Base-by-base conservation (phyloP, 1,139 yeast species). In the Sugiyamaella paludigena region DNA sequence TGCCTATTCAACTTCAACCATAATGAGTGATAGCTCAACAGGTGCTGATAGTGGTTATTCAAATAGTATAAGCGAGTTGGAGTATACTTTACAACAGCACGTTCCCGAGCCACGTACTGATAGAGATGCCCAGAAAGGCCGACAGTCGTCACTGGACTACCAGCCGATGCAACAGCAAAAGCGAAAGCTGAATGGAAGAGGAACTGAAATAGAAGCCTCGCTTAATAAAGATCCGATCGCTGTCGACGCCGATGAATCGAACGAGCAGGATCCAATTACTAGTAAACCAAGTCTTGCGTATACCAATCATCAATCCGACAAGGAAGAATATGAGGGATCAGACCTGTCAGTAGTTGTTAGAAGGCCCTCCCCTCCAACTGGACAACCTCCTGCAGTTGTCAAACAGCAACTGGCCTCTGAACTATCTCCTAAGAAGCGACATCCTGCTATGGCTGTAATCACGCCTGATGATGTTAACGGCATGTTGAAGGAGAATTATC, bases 381-480 rank as follows among this genome's bases (percentile, higher is more conserved):
- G n/a, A n/a, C 13, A 33, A 32, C 32, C 39, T 15, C 29, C 45
- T 35, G 34, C 32, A 30, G 16, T 36, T 10, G n/a, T n/a, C n/a
- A 19, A 19, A 19, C 24, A 19, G 5, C 24, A 19, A 19, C 24
- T 34, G 19, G 13, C 24, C 30, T 12, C 33, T 28, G 30, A 39
- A 34, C 36, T 46, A 39, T 15, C 43, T 11, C 44, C 49, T 13
- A 43, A 47, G 32, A 13, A 45, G 36, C 31, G 26, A 26, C 52
- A 52, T 40, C 53, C 57, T 12, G 48, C 53, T 3, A 54, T 58
- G 55, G 57, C 54, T 1, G 51, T 55, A 36, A 57, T 58, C 32
- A 56, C 57, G 19, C 62, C 58, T 2, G 54, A 54, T 26, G 61
- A 58, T 24, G 55, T 63, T n/a, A 53, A 50, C 36, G 51, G 15